Conservation (phyloP, 139 green algal species). For the Chlamydomonas eustigma region DNA sequence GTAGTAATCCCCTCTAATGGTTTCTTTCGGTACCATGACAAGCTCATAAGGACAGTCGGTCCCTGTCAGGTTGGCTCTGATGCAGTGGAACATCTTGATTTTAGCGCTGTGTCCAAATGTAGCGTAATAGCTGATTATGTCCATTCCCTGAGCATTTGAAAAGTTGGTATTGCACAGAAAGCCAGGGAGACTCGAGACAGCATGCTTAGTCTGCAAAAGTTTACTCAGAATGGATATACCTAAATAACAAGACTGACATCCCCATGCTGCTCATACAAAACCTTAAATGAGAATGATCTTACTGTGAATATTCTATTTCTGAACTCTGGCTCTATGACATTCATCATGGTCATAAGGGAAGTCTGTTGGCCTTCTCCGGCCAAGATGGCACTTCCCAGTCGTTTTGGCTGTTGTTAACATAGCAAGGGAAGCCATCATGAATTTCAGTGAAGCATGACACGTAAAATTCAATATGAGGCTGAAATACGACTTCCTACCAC, state of each 20-base stretch:
- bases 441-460: background rate
- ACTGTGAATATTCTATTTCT: slow-evolving; percentile 29
- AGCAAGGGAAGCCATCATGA: background rate
- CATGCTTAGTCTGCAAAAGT: background rate
- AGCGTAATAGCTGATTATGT: slow-evolving; percentile 54
- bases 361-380: background rate
- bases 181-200: background rate
- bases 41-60: slow-evolving; percentile 48
- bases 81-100: slow-evolving; percentile 53
- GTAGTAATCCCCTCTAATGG: slow-evolving; percentile 42
- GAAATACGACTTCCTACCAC: background rate
- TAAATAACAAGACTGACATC: background rate
- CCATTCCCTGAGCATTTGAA: slow-evolving; percentile 26
- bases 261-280: background rate
- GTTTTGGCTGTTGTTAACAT: background rate
- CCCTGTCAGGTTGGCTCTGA: slow-evolving; percentile 25
- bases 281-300: background rate
- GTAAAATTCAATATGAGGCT: background rate
- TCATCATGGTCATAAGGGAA: slow-evolving; percentile 17
- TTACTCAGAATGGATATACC: background rate
- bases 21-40: slow-evolving; percentile 34
- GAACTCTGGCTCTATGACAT: slow-evolving; percentile 36
- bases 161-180: background rate
- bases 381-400: background rate
- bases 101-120: slow-evolving; percentile 37